These are phyloP conservation scores for Teratosphaeria epicoccoides DNA, from an alignment of 2,329 filamentous ascomycete species.

Conservation along the genomic window DNA sequence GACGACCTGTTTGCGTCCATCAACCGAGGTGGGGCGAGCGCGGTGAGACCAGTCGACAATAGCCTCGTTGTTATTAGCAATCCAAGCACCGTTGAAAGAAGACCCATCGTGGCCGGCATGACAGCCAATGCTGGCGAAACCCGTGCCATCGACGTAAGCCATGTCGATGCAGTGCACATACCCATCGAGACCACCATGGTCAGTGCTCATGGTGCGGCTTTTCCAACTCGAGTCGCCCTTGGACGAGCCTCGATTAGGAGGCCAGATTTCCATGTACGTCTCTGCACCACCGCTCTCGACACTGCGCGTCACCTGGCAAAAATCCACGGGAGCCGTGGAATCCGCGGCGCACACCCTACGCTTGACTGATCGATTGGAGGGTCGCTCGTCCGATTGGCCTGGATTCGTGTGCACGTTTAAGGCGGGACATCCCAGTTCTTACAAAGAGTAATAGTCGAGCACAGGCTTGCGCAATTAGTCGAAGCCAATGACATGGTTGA, in stretches of 20 bases:
- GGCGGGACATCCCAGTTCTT: constrained; percentile 2
- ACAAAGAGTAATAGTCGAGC: not conserved
- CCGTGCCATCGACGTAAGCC: constrained; percentile 21
- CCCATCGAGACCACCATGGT: constrained; percentile 26
- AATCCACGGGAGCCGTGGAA: constrained; percentile 21
- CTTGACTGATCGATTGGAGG: constrained; percentile 12
- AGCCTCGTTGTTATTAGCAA: constrained; percentile 17
- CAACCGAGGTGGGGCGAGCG: constrained; percentile 23
- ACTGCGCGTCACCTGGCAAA: constrained; percentile 32
- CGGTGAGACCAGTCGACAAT: constrained; percentile 26
- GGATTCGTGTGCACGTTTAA: not conserved
- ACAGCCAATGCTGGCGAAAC: constrained; percentile 26
- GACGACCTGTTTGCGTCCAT: constrained; percentile 24
- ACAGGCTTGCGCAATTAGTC: constrained; percentile 1
- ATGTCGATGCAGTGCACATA: constrained; percentile 26
- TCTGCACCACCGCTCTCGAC: constrained; percentile 31
- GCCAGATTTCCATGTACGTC: constrained; percentile 36
- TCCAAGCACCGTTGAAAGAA: constrained; percentile 21
- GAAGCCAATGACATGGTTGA: not conserved
- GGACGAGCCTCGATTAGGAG: constrained; percentile 26
- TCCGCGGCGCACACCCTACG: constrained; percentile 18
- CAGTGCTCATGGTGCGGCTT: constrained; percentile 25
- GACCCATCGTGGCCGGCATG: constrained; percentile 25
- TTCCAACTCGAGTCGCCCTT: constrained; percentile 20
- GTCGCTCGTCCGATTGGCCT: not conserved